Base-by-base conservation (phyloP, 129 eudicot species). In the Kitagawia praeruptora region DNA sequence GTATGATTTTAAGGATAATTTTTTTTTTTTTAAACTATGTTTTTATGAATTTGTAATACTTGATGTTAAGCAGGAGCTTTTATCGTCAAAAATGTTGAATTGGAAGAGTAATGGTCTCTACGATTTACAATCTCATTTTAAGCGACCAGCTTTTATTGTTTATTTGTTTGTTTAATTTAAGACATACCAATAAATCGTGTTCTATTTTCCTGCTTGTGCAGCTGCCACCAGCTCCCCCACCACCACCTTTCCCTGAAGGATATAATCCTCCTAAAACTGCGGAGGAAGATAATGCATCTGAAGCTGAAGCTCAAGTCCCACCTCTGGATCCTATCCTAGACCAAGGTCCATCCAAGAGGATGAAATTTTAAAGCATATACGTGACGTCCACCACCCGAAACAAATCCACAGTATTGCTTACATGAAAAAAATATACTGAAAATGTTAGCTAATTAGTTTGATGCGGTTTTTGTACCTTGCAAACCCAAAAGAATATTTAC, bases 181-280 rank as follows among this genome's bases (percentile, higher is more conserved):
- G 71, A 28, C 19, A 28, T 28, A 21, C 13, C 19, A 48, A 61
- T 34, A 34, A 76, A 31, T 51, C n/a, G 2, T 76, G 37, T 27
- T 76, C 15, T 34, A 34, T 34, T 34, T 34, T 34, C 37, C 37
- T 34, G 37, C 37, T 42, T 76, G 66, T 83, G 71, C 87, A 93
- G 98, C 94, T 93, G 18, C 96, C 92, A 13, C 90, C 96, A 13
- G 92, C 93, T 12, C 96, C 98, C 25, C 96, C 89, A 16, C 98
- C 98, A 13, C 98, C 98, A 5, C 91, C 96, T 6, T 93, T 93
- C 73, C 98, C 98, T 0, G 98, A 93, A 75, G 98, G 98, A 58
- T 93, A 93, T 80, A 73, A 82, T 31, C 96, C 94, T 15, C 92
- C 89, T 76, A 78, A 86, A 51, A 79, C 86, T 42, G 83, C 86